Evolutionary conservation across 1,284 basidiomycete species (phyloP), one percentile per base, ranked within the genome.

Genomic region (Gymnopus androsaceus): DNA sequence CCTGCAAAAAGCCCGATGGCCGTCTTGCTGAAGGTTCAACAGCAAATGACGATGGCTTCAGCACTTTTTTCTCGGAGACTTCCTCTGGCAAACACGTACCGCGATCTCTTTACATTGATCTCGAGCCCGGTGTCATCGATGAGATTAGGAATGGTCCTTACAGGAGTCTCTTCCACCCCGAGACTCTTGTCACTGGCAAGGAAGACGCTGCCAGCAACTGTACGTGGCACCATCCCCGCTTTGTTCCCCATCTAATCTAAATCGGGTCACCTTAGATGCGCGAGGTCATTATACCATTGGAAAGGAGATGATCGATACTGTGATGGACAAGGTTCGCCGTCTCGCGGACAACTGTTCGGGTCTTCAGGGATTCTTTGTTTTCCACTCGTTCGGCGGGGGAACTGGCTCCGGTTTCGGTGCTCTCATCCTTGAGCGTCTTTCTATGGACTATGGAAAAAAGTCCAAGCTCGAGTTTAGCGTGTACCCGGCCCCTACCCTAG

Each of bases 121-220:
- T 98, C 53, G 95, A 98, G 79, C 95, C 96, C 63, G 95, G 95
- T 70, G 95, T 97, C 71, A 90, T 98, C 67, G 96, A 98, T 75
- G 95, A 98, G 77, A 95, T 99, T 68, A 89, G 93, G 73, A 95
- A 82, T 64, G 97, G 97, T 63, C 88, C 92, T 49, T 99, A 98
- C 84, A 86, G 93, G 75, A 88, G 86, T 70, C 91, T 99, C 60
- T 99, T 99, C 87, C 97, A 99, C 76, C 97, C 97, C 34, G 96
- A 99, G 83, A 98, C 97, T 59, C 85, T 99, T 68, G 85, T 99
- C 70, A 95, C 92, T 57, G 97, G 97, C 67, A 99, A 99, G 81
- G 97, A 99, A 80, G 97, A 99, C 75, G 95, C 95, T 56, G 96
- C 96, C 64, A 99, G 95, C 85, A 99, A 99, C 80, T 99, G 93